Percentiles rank a stretch among this genome's conserved stretches.
Evolutionary conservation across 2,329 filamentous ascomycete genomes (phyloP).

Genomic region (Curvularia sp.): DNA sequence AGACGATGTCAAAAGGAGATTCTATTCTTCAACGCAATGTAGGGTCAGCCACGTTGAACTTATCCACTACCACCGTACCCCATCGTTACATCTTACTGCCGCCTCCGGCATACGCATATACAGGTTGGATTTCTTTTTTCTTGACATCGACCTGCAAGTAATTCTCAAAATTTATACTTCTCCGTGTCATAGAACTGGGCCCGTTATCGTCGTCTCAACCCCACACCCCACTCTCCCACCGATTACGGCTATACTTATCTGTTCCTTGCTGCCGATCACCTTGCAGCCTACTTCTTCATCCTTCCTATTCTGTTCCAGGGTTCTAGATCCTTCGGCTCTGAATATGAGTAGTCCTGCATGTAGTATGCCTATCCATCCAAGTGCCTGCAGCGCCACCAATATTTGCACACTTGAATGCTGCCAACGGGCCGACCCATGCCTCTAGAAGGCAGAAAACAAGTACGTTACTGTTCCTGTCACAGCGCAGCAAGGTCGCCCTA

Average conservation of each 20-base stretch:
- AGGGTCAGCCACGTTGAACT: neutral
- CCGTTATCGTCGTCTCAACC: neutral
- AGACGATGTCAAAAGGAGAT: neutral
- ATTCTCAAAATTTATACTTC: neutral
- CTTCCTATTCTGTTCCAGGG: neutral
- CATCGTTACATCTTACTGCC: neutral
- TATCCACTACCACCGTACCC: neutral
- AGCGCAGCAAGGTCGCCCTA: too few species aligned
- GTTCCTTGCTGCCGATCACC: conserved; percentile 8
- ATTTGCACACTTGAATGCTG: neutral
- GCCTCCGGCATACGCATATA: neutral
- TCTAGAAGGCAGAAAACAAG: conserved; percentile 7
- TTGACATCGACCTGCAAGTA: neutral
- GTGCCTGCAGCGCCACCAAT: conserved; percentile 12
- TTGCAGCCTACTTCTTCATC: conserved; percentile 2
- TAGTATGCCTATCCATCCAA: neutral
- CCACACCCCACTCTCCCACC: neutral
- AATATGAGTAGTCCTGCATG: neutral
- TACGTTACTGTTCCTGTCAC: neutral
- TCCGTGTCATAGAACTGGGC: neutral
- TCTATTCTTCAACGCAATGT: neutral
- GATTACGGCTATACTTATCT: conserved; percentile 2
- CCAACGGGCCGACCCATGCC: conserved; percentile 11
- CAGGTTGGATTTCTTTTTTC: neutral
- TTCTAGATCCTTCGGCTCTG: neutral